A percentile compares a stretch with the other conserved stretches of the same genome.
Evolutionary conservation across 495 filamentous ascomycete genomes (phyloP).

Genomic region (Terfezia claveryi): DNA sequence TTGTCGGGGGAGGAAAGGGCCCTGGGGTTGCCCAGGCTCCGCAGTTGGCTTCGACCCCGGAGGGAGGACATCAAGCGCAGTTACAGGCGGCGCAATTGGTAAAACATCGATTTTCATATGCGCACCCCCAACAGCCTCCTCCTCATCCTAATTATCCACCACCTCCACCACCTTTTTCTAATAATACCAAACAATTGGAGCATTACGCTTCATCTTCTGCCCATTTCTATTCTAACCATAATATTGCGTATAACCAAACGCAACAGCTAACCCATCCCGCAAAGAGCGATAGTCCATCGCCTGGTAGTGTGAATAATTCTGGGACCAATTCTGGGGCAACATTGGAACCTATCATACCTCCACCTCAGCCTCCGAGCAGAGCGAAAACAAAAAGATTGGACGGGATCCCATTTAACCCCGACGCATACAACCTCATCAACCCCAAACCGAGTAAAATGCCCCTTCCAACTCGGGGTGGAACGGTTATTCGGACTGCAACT

Average conservation of each 20-base stretch:
- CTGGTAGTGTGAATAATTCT: not conserved
- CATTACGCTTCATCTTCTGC: not conserved
- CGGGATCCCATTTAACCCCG: conserved; percentile 65
- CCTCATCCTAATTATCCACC: not conserved
- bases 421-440: conserved; percentile 63
- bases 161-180: not conserved
- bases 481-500: conserved; percentile 52
- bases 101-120: not conserved
- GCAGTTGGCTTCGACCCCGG: too few relatives aligned
- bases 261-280: not conserved
- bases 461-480: conserved; percentile 60
- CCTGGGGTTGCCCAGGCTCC: not conserved
- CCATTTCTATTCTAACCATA: too few relatives aligned
- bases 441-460: conserved; percentile 43
- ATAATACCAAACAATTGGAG: not conserved
- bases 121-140: not conserved
- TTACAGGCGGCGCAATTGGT: not conserved
- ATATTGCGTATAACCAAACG: not conserved
- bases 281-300: not conserved
- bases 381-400: conserved; percentile 1
- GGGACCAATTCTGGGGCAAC: too few relatives aligned
- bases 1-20: not conserved
- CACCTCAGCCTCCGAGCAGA: not conserved
- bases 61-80: too few relatives aligned
- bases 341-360: not conserved